Base-by-base conservation (phyloP, 768 basidiomycete genomes). In the Russula dissimulans region DNA sequence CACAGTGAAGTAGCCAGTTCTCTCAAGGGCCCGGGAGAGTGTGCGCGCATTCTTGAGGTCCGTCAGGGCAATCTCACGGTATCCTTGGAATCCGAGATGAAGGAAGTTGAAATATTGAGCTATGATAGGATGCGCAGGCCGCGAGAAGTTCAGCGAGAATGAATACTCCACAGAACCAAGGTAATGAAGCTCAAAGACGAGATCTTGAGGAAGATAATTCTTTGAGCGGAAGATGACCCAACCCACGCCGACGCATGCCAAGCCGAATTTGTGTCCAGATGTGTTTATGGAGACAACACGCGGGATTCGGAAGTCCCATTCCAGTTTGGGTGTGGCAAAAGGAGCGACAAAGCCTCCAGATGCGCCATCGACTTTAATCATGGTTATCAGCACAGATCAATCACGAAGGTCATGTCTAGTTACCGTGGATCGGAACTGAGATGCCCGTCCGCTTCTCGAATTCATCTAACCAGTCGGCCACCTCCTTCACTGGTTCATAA, bases 401-500 rank as follows among this genome's bases (percentile, higher is more conserved):
- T 32, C 18, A 42, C 32, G 32, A 42, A n/a, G 5, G 42, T 18
- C 3, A 14, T 26, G 15, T 3, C 4, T 8, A 57, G 61, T 29
- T 50, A 71, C 67, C 66, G 60, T 78, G 78, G 61, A 80, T 77
- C 22, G 80, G 77, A 36, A 79, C 74, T 50, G 69, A 71, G 61
- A 69, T 67, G n/a, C 78, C 79, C 0, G 76, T 79, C 61, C 71
- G 66, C 18, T 51, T 69, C 69, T 85, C 78, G 67, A 81, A 85
- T 59, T 73, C 77, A 74, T 79, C 77, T 71, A 92, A 75, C 10
- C 89, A 77, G 44, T 85, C 83, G 1, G 87, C 77, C 84, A 97
- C 89, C 69, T 86, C 89, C 69, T 89, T 81, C 36, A 97, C 93
- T 12, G 87, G 84, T 67, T 95, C 94, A 67, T 78, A 83, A 65